Evolutionary conservation across 768 basidiomycete genomes (phyloP).

Genomic region (Stropharia rugosoannulata): DNA sequence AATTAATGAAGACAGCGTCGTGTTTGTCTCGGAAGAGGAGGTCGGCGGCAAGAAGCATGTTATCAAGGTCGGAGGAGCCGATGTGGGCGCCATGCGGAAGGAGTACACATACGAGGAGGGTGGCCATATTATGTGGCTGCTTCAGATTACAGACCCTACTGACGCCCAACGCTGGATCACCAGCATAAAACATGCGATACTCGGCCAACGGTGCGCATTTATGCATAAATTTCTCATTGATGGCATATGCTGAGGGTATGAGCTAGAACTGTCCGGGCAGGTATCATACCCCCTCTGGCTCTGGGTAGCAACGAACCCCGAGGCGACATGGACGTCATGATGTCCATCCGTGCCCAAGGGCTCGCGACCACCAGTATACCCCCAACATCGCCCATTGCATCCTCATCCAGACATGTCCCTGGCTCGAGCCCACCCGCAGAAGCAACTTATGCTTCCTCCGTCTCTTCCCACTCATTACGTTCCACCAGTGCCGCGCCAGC

Average conservation of each 20-base stretch:
- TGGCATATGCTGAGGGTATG: slow-evolving; percentile 5
- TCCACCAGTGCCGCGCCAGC: slow-evolving; percentile 42
- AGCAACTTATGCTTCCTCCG: slow-evolving; percentile 42
- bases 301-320: slow-evolving; percentile 57
- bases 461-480: slow-evolving; percentile 42
- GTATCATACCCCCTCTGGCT: slow-evolving; percentile 48
- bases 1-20: slow-evolving; percentile 75
- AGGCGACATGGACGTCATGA: slow-evolving; percentile 83
- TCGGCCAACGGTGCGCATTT: slow-evolving; percentile 60
- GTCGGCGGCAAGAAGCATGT: slow-evolving; percentile 49
- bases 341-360: slow-evolving; percentile 75
- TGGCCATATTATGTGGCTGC: slow-evolving; percentile 63
- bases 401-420: slow-evolving; percentile 14
- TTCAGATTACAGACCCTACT: slow-evolving; percentile 59
- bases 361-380: slow-evolving; percentile 31
- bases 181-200: slow-evolving; percentile 68
- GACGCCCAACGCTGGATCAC: slow-evolving; percentile 79
- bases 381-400: slow-evolving; percentile 12
- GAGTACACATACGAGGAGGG: slow-evolving; percentile 46
- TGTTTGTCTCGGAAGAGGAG: slow-evolving; percentile 68
- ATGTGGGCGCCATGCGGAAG: slow-evolving; percentile 49
- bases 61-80: slow-evolving; percentile 67
- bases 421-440: slow-evolving; percentile 25
- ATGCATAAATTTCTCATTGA: neutral
- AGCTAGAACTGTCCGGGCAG: slow-evolving; percentile 67